Evolutionary conservation across 1,284 basidiomycete species (phyloP).

Genomic region (Stygiomarasmius scandens): DNA sequence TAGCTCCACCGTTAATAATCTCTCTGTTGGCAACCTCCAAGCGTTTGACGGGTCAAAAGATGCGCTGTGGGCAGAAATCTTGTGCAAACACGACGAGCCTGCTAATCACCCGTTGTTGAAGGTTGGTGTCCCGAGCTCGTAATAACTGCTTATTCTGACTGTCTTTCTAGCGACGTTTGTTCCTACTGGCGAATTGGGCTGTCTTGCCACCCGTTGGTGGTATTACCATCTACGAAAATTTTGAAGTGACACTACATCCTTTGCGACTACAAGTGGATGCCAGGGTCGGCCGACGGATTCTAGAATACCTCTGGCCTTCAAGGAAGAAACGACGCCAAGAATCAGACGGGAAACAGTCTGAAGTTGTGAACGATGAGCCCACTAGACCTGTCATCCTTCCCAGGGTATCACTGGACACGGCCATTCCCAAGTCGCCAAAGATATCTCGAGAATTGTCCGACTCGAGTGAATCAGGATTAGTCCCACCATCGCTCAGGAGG

Average conservation of each 20-base stretch:
- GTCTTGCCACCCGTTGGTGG: slow-evolving; percentile 91
- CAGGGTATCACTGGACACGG: slow-evolving; percentile 49
- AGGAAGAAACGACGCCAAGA: slow-evolving; percentile 48
- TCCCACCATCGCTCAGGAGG: slow-evolving; percentile 44
- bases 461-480: slow-evolving; percentile 21
- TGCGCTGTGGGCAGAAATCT: slow-evolving; percentile 88
- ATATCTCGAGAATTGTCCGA: slow-evolving; percentile 30
- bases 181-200: slow-evolving; percentile 77
- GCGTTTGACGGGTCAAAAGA: slow-evolving; percentile 89
- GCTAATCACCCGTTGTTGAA: slow-evolving; percentile 68
- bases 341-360: slow-evolving; percentile 19
- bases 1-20: slow-evolving; percentile 82
- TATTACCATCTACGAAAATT: slow-evolving; percentile 87
- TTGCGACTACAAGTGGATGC: slow-evolving; percentile 88
- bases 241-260: slow-evolving; percentile 85
- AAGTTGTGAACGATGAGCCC: not conserved
- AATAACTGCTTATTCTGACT: slow-evolving; percentile 12
- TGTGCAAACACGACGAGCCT: slow-evolving; percentile 75
- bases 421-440: slow-evolving; percentile 32
- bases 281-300: slow-evolving; percentile 78
- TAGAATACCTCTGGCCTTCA: slow-evolving; percentile 88
- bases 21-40: slow-evolving; percentile 78
- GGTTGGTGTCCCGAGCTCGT: slow-evolving; percentile 37
- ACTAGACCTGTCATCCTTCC: slow-evolving; percentile 13
- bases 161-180: slow-evolving; percentile 55